Percentiles rank a stretch among this genome's conserved stretches.
phyloP scores from a whole-genome alignment of 2,329 filamentous ascomycete species.

The Colletotrichum lentis region DNA sequence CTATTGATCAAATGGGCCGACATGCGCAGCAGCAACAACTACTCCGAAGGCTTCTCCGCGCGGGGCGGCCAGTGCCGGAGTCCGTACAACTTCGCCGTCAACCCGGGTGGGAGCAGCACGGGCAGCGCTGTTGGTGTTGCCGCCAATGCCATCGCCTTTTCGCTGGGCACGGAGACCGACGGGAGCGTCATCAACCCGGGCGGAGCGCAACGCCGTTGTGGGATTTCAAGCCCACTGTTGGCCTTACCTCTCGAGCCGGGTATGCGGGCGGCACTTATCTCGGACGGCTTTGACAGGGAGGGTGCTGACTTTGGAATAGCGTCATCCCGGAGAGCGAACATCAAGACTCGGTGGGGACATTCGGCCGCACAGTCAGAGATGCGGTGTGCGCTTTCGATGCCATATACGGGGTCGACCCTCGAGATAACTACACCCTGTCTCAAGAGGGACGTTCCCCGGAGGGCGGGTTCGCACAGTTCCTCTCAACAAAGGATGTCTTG shows the following conservation, averaged over 20 bases:
- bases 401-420: conserved; percentile 70
- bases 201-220: conserved; percentile 72
- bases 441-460: conserved; percentile 63
- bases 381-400: conserved; percentile 71
- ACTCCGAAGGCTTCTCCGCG: conserved; percentile 72
- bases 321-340: conserved; percentile 73
- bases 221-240: conserved; percentile 81
- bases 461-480: conserved; percentile 64
- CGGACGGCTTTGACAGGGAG: no score
- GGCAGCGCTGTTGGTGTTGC: conserved; percentile 72
- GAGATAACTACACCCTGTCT: conserved; percentile 71
- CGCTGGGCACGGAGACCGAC: conserved; percentile 79
- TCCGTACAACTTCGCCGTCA: conserved; percentile 73
- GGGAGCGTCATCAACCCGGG: conserved; percentile 75
- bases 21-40: conserved; percentile 72
- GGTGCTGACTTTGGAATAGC: conserved; percentile 29
- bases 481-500: conserved; percentile 63
- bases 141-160: conserved; percentile 69
- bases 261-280: conserved; percentile 16
- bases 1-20: conserved; percentile 77
- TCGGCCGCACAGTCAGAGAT: conserved; percentile 74
- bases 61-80: conserved; percentile 71
- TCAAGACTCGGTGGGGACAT: conserved; percentile 74
- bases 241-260: conserved; percentile 70
- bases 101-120: conserved; percentile 73